These are phyloP conservation scores for Tulasnella sp. DNA, from an alignment of 768 basidiomycete genomes.

Conservation along the genomic window DNA sequence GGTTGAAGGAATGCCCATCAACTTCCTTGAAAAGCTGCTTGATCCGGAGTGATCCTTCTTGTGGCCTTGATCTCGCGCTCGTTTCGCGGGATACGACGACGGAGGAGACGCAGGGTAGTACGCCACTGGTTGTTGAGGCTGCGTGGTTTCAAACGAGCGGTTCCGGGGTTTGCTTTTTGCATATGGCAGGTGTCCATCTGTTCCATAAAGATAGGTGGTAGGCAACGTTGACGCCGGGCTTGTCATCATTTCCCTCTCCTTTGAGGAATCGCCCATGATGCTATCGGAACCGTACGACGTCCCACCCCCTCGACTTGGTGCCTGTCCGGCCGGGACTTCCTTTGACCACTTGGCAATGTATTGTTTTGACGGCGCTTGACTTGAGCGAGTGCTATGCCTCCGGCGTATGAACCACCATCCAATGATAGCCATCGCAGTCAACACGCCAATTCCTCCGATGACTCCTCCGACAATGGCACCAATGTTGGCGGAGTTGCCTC, in stretches of 20 bases:
- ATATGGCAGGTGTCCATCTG: not conserved
- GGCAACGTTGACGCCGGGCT: not conserved
- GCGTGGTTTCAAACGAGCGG: not conserved
- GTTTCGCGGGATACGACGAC: not conserved
- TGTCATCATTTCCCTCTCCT: constrained; percentile 11
- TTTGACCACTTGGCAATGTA: constrained; percentile 18
- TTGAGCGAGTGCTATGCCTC: not conserved
- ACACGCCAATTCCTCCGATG: not conserved
- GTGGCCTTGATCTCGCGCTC: not conserved
- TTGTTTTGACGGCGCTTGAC: constrained; percentile 8
- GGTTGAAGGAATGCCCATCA: not conserved
- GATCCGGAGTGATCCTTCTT: not conserved
- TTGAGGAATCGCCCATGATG: not conserved
- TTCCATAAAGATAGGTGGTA: not conserved
- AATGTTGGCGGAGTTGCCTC: not conserved
- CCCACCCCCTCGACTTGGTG: not conserved
- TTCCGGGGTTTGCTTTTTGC: not conserved
- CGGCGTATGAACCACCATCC: not conserved
- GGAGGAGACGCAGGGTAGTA: not conserved
- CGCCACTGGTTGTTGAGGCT: not conserved
- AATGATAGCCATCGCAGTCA: not conserved
- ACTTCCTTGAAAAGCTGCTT: not conserved
- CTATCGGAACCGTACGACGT: not conserved
- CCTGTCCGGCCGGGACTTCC: not conserved
- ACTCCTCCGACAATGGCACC: constrained; percentile 13